These are phyloP conservation scores for Leccinum fibrillosum DNA, from an alignment of 768 basidiomycete species.

Conservation along the genomic window DNA sequence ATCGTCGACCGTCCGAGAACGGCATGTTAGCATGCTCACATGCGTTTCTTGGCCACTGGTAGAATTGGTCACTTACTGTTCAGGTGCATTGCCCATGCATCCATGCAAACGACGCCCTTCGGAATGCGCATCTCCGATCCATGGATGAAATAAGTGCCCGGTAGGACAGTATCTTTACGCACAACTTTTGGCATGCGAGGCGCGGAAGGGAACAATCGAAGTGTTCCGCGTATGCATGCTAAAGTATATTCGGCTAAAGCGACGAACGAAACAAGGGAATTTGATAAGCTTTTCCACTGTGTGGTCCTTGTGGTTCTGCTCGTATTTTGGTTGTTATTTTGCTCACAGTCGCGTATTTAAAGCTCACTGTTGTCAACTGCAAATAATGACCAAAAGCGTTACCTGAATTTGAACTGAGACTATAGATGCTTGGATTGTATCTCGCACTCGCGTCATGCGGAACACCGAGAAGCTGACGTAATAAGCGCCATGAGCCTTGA, in stretches of 20 bases:
- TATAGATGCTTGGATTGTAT: too few relatives aligned
- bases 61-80: slow-evolving; percentile 38
- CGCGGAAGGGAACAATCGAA: slow-evolving; percentile 41
- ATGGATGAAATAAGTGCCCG: slow-evolving; percentile 31
- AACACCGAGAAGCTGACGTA: too few relatives aligned
- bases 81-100: slow-evolving; percentile 39
- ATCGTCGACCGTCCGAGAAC: slow-evolving; percentile 45
- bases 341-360: not conserved
- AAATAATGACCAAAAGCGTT: too few relatives aligned
- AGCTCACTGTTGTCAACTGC: slow-evolving; percentile 28
- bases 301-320: slow-evolving; percentile 39
- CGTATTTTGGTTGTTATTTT: not conserved
- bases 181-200: slow-evolving; percentile 36
- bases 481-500: too few relatives aligned
- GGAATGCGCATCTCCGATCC: slow-evolving; percentile 35
- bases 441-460: too few relatives aligned
- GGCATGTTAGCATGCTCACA: slow-evolving; percentile 20
- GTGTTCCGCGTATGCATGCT: slow-evolving; percentile 44
- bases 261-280: not conserved
- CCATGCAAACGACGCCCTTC: slow-evolving; percentile 35
- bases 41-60: slow-evolving; percentile 26
- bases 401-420: too few relatives aligned
- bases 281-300: slow-evolving; percentile 35
- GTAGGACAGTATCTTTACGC: slow-evolving; percentile 33
- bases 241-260: slow-evolving; percentile 37